These are phyloP conservation scores for Peterozyma toletana DNA, from an alignment of 805 yeast species.

Conservation along the genomic window DNA sequence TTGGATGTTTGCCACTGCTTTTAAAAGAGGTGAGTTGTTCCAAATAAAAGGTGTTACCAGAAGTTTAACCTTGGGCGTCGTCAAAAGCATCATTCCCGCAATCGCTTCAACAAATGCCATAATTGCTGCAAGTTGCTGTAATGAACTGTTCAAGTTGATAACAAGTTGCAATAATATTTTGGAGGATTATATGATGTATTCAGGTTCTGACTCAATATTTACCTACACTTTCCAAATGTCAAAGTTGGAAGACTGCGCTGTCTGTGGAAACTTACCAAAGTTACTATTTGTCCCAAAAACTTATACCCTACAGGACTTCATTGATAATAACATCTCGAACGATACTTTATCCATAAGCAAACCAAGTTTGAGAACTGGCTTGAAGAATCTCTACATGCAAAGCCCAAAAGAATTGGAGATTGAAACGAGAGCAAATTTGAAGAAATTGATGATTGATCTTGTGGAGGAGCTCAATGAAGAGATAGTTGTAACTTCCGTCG, in stretches of 20 bases:
- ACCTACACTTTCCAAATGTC: conserved; percentile 65
- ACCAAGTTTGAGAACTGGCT: conserved; percentile 40
- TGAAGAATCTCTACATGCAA: conserved; percentile 34
- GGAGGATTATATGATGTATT: conserved; percentile 78
- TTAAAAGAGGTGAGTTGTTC: conserved; percentile 53
- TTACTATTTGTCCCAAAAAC: conserved; percentile 3
- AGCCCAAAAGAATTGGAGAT: conserved; percentile 39
- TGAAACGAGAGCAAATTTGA: conserved; percentile 37
- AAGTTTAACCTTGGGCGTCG: conserved; percentile 73
- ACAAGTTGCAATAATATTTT: conserved; percentile 61
- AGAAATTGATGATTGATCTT: conserved; percentile 24
- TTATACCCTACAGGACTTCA: conserved; percentile 32
- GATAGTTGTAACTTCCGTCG: conserved; percentile 44
- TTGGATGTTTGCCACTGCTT: conserved; percentile 51
- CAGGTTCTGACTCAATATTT: conserved; percentile 76
- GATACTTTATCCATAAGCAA: conserved; percentile 23
- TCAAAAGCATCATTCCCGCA: conserved; percentile 88
- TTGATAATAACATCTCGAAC: conserved; percentile 28
- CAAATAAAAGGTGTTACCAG: conserved; percentile 73
- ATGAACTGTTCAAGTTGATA: conserved; percentile 75
- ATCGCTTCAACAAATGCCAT: conserved; percentile 92
- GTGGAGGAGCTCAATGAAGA: conserved; percentile 36
- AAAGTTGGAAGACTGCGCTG: conserved; percentile 58
- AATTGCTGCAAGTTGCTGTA: conserved; percentile 83
- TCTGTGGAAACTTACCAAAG: conserved; percentile 49